Conservation (phyloP, 805 yeast genomes). For the Kuraishia piskuri region DNA sequence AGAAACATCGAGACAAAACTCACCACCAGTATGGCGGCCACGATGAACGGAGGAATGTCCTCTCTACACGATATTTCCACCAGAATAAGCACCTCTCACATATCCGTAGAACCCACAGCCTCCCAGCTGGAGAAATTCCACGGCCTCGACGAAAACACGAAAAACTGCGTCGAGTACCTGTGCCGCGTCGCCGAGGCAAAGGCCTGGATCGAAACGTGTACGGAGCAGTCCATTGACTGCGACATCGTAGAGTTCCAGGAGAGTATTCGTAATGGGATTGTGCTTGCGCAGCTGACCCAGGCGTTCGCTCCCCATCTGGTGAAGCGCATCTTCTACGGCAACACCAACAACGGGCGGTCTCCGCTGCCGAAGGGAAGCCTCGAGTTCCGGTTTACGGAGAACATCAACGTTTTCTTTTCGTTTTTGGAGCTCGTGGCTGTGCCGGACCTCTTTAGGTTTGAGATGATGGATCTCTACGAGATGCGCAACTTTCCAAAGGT, state of each 20-base stretch:
- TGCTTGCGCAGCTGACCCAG: conserved; percentile 70
- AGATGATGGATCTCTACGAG: conserved; percentile 87
- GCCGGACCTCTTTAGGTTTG: conserved; percentile 86
- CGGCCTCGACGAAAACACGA: neutral
- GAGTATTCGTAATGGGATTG: conserved; percentile 74
- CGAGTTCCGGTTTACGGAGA: conserved; percentile 88
- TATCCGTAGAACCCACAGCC: neutral
- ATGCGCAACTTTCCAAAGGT: conserved; percentile 90
- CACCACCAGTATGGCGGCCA: neutral
- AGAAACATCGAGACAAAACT: conserved; percentile 20
- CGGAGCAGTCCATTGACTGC: conserved; percentile 19
- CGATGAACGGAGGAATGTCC: neutral
- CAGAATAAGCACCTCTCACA: conserved; percentile 10
- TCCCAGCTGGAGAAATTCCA: neutral
- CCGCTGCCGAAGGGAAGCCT: conserved; percentile 22
- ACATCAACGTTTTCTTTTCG: conserved; percentile 74
- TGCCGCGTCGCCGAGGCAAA: conserved; percentile 45
- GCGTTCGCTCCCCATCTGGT: conserved; percentile 61
- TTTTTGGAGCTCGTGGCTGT: conserved; percentile 62
- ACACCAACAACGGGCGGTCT: conserved; percentile 17
- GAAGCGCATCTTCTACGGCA: conserved; percentile 46
- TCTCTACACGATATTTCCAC: no score
- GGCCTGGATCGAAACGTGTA: conserved; percentile 36
- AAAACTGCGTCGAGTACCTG: conserved; percentile 29
- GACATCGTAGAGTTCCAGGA: conserved; percentile 47